Percentiles rank a stretch among this genome's conserved stretches.
Evolutionary conservation across 1,284 basidiomycete species (phyloP).

Genomic region (Boletus subluridellus): DNA sequence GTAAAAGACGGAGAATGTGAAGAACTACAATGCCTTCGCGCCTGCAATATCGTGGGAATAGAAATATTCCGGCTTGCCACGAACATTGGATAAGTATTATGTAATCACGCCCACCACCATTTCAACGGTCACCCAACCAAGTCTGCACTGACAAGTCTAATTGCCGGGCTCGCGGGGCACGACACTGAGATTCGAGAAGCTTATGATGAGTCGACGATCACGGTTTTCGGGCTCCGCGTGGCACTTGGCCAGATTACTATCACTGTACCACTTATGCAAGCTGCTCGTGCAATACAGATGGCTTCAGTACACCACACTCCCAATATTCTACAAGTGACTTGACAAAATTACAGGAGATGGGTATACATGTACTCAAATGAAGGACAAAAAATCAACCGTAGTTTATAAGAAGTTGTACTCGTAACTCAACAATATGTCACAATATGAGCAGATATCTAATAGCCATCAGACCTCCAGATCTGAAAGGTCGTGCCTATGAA

Average conservation of each 20-base stretch:
- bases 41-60: conserved; percentile 36
- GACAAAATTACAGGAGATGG: neutral
- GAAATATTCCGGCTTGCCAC: conserved; percentile 45
- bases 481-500: neutral
- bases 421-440: neutral
- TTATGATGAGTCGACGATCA: neutral
- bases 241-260: neutral
- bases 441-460: no score
- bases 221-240: neutral
- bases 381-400: neutral
- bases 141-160: neutral
- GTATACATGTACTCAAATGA: neutral
- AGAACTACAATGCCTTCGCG: conserved; percentile 6
- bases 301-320: neutral
- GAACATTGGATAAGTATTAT: conserved; percentile 17
- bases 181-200: neutral
- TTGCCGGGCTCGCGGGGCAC: neutral
- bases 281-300: neutral
- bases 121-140: no score
- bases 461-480: neutral
- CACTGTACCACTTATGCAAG: neutral
- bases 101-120: neutral
- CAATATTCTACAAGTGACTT: neutral
- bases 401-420: neutral
- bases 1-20: conserved; percentile 27